Base-by-base conservation (phyloP, 2,329 filamentous ascomycete genomes). In the Hypoxylon sp. region DNA sequence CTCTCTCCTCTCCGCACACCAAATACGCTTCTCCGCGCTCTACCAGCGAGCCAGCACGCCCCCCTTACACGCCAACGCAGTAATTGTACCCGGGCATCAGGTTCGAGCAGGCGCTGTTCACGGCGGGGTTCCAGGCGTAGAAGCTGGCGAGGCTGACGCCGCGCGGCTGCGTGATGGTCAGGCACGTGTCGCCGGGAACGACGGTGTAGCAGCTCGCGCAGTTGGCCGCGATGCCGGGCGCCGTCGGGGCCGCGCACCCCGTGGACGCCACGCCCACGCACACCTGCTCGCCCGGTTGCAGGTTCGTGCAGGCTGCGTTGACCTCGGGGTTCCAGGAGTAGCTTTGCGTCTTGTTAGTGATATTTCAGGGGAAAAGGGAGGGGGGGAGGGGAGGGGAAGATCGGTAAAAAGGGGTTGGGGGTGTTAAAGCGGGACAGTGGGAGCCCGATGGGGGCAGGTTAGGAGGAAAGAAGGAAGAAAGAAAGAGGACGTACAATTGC, bases 41-140 rank as follows among this genome's bases (percentile, higher is more conserved):
- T 6, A 2, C 7, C 16, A 18, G 3, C n/a, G n/a, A n/a, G n/a
- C n/a, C n/a, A 11, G 3, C 2, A 36, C 2, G 2, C 9, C 16
- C 16, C 8, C 24, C 44, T 26, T 53, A 48, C 26, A 69, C 64
- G 26, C 67, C 72, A 14, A 74, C 69, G 56, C 72, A 74, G 61
- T 74, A 74, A 52, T 73, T 72, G 28, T 70, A 74, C 3, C 68
- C 72, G 22, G 73, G 24, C 65, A 64, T 54, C 8, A 74, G 62
- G 36, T 72, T 73, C 0, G 64, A 61, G 71, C 72, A 74, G 2
- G 6, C 52, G 18, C 48, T 22, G 45, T 68, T 40, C 24, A 74
- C 14, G 33, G 64, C 65, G 14, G 72, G 71, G 67, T 74, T 74
- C 72, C 72, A 74, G 3, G 28, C n/a, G 4, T 26, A 48, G 26